Percentiles rank a stretch among this genome's conserved stretches.
phyloP scores from a whole-genome alignment of 352 stramenopile species.

The Bremia lactucae region DNA sequence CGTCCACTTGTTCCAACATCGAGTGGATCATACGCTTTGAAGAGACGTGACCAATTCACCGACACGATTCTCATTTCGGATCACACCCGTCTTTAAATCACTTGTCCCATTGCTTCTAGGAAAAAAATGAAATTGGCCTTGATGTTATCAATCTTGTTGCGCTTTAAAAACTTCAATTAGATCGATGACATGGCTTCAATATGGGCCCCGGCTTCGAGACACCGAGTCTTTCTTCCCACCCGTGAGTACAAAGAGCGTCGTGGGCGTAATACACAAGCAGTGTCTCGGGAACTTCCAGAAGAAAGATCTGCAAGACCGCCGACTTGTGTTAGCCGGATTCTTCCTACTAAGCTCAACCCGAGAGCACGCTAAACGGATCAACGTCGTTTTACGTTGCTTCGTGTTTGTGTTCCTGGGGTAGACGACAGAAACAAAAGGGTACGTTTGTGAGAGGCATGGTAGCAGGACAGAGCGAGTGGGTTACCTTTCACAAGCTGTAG shows the following conservation, averaged over 20 bases:
- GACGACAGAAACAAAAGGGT: no score
- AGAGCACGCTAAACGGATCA: slow-evolving; percentile 77
- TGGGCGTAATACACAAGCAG: slow-evolving; percentile 85
- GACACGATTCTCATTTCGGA: slow-evolving; percentile 82
- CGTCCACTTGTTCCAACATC: slow-evolving; percentile 73
- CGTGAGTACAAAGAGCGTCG: slow-evolving; percentile 78
- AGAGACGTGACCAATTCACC: slow-evolving; percentile 80
- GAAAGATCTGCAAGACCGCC: slow-evolving; percentile 83
- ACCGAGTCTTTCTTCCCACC: slow-evolving; percentile 85
- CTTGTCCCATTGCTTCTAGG: slow-evolving; percentile 55
- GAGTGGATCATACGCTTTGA: slow-evolving; percentile 61
- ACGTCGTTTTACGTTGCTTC: slow-evolving; percentile 37
- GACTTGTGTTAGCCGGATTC: slow-evolving; percentile 86
- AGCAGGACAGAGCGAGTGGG: not conserved
- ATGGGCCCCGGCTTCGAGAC: slow-evolving; percentile 60
- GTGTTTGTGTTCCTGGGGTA: slow-evolving; percentile 28
- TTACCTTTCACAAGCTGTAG: slow-evolving; percentile 56
- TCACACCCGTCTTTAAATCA: slow-evolving; percentile 63
- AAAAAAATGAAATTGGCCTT: slow-evolving; percentile 71
- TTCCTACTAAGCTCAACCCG: slow-evolving; percentile 69
- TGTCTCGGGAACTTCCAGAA: slow-evolving; percentile 89
- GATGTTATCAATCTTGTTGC: slow-evolving; percentile 77
- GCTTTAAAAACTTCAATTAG: slow-evolving; percentile 76
- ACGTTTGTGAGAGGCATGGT: no score
- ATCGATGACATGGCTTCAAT: slow-evolving; percentile 54